Conservation (phyloP, 169 alveolate species). For the Plasmodium gonderi region DNA sequence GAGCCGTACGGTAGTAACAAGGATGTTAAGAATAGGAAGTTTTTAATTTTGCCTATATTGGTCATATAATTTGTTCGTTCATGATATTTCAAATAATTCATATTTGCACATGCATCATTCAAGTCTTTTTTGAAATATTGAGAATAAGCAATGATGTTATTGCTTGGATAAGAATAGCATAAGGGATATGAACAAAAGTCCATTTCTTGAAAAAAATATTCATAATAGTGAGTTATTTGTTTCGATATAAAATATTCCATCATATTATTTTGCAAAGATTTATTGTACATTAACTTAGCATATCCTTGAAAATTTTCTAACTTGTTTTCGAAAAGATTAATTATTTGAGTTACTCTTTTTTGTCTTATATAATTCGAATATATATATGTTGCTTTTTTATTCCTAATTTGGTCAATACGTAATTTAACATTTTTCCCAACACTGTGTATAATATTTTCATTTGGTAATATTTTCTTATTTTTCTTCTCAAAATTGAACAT, state of each 20-base stretch:
- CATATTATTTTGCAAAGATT: conserved; percentile 21
- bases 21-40: conserved; percentile 5
- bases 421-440: not conserved
- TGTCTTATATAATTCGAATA: conserved; percentile 29
- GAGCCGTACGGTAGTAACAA: conserved; percentile 6
- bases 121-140: conserved; percentile 16
- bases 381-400: conserved; percentile 7
- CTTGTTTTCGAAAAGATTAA: not conserved
- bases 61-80: not conserved
- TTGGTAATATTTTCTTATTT: not conserved
- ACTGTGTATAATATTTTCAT: not conserved
- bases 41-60: not conserved
- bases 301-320: conserved; percentile 15
- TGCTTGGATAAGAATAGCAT: conserved; percentile 12
- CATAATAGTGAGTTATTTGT: conserved; percentile 20
- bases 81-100: not conserved
- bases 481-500: not conserved
- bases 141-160: not conserved
- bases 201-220: conserved; percentile 39
- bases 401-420: not conserved
- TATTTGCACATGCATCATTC: not conserved
- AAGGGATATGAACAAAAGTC: conserved; percentile 11
- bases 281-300: conserved; percentile 15
- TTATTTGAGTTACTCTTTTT: conserved; percentile 4
- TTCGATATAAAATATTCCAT: conserved; percentile 28